phyloP scores from a whole-genome alignment of 1,284 basidiomycete species.

The Pseudomicrostroma phylloplanum region DNA sequence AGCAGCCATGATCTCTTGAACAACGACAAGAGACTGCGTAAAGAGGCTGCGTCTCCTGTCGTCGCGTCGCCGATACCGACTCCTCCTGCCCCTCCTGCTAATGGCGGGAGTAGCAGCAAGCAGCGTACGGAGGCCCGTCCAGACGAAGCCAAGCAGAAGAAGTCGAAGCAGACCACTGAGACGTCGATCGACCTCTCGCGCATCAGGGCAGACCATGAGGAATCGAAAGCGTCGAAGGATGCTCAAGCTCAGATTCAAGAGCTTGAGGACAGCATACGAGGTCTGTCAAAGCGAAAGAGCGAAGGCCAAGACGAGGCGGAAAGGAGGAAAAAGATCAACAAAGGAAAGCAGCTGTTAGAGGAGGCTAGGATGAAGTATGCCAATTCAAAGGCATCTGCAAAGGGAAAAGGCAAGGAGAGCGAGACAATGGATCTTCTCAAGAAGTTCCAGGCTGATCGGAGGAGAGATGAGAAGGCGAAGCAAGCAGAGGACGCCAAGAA shows the following conservation, averaged over 20 bases:
- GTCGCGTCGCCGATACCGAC: background rate
- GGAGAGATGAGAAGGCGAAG: constrained; percentile 9
- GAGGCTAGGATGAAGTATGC: constrained; percentile 15
- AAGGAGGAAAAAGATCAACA: constrained; percentile 11
- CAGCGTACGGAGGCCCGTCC: constrained; percentile 6
- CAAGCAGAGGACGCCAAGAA: background rate
- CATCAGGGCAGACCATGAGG: background rate
- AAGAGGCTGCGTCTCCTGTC: constrained; percentile 10
- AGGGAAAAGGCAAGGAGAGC: constrained; percentile 13
- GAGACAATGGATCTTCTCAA: constrained; percentile 19
- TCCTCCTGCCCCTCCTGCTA: background rate
- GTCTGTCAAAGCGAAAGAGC: constrained; percentile 4
- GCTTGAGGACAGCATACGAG: constrained; percentile 18
- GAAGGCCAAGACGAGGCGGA: constrained; percentile 12
- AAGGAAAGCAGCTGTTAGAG: constrained; percentile 14
- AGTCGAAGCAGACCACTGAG: background rate
- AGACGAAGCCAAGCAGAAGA: background rate
- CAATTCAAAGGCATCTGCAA: constrained; percentile 4
- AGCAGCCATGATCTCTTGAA: constrained; percentile 45
- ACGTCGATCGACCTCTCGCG: background rate
- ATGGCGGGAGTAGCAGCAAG: background rate
- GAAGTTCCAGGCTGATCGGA: constrained; percentile 18
- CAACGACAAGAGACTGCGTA: constrained; percentile 31
- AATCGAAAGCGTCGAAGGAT: background rate
- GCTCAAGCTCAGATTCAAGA: constrained; percentile 9